Evolutionary conservation across 768 basidiomycete species (phyloP).

Genomic region (Lactifluus pinguis): DNA sequence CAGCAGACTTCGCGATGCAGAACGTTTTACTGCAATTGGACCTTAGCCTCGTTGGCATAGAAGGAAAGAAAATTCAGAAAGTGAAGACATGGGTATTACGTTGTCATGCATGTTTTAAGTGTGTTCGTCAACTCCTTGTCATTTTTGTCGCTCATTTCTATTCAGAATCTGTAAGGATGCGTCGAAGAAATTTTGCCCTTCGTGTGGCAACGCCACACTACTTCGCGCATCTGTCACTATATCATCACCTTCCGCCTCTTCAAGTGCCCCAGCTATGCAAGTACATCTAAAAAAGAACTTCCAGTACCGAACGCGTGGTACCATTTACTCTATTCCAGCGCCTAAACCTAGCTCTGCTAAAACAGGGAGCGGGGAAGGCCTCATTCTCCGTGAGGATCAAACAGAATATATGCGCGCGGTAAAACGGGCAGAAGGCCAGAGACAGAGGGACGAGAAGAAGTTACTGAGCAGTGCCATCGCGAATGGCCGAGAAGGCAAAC

Average conservation of each 20-base stretch:
- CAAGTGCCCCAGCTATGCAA: slow-evolving; percentile 62
- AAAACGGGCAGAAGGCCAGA: slow-evolving; percentile 62
- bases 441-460: slow-evolving; percentile 68
- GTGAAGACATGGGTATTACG: slow-evolving; percentile 94
- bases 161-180: slow-evolving; percentile 89
- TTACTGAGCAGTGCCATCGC: slow-evolving; percentile 52
- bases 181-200: slow-evolving; percentile 93
- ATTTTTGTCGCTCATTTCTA: neutral
- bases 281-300: slow-evolving; percentile 95
- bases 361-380: slow-evolving; percentile 67
- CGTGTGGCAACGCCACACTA: slow-evolving; percentile 89
- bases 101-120: slow-evolving; percentile 99
- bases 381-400: slow-evolving; percentile 92
- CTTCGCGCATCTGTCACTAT: slow-evolving; percentile 88
- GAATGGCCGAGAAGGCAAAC: slow-evolving; percentile 40
- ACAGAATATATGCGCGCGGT: slow-evolving; percentile 77
- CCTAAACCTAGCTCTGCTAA: slow-evolving; percentile 87
- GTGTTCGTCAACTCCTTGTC: slow-evolving; percentile 30
- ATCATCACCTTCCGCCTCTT: slow-evolving; percentile 49
- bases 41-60: slow-evolving; percentile 77
- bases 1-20: slow-evolving; percentile 98
- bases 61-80: slow-evolving; percentile 82
- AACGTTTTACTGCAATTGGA: slow-evolving; percentile 95
- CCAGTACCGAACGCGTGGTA: slow-evolving; percentile 87
- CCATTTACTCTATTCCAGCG: slow-evolving; percentile 84